Conservation (phyloP, 23 red algal genomes). For the Gracilariopsis chorda region DNA sequence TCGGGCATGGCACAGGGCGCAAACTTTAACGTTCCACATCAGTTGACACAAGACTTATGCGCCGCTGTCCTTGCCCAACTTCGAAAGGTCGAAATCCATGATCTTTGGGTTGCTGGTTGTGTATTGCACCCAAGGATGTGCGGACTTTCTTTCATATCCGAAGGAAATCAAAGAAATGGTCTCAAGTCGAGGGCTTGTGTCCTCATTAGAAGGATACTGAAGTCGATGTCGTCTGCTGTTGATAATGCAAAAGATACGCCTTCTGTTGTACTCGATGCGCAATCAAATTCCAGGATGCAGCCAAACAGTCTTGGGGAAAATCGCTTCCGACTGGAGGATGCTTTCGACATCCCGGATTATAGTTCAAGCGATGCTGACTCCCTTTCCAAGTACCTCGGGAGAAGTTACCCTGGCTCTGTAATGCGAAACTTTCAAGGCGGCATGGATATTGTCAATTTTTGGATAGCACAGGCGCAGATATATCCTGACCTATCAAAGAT, state of each 20-base stretch:
- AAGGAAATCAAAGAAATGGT: no score
- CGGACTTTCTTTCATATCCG: background rate
- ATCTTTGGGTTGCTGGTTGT: constrained; percentile 4
- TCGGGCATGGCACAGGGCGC: background rate
- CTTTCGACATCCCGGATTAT: background rate
- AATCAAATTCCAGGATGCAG: background rate
- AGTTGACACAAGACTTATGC: background rate
- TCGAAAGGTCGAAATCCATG: background rate
- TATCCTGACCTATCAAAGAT: constrained; percentile 3
- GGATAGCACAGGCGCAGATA: background rate
- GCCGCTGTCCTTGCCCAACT: background rate
- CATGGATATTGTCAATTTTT: background rate
- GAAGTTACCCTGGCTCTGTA: background rate
- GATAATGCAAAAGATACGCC: background rate
- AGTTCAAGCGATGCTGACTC: background rate
- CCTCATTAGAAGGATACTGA: no score
- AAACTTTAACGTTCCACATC: background rate
- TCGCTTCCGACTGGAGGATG: background rate
- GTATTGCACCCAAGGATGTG: background rate
- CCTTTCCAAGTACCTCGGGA: background rate
- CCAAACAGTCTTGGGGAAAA: background rate
- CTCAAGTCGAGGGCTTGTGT: no score
- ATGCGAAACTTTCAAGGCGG: background rate
- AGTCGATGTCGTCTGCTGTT: no score
- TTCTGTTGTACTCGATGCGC: background rate